A percentile compares a stretch with the other conserved stretches of the same genome.
These are phyloP conservation scores for Leptographium wingfieldii DNA, from an alignment of 2,329 filamentous ascomycete genomes.

Conservation along the genomic window DNA sequence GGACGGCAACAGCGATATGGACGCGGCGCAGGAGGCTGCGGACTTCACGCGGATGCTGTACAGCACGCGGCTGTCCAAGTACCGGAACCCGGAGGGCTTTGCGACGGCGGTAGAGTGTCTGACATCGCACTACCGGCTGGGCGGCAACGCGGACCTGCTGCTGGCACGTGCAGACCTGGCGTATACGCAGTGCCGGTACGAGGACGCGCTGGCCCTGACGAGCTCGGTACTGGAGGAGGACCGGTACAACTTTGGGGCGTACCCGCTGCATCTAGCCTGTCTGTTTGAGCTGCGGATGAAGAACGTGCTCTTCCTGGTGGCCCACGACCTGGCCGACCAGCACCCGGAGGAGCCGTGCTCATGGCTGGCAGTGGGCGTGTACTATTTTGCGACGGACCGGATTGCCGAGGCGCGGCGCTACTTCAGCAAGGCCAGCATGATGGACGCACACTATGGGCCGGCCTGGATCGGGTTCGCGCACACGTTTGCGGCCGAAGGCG, in stretches of 20 bases:
- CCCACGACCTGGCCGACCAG: conserved; percentile 83
- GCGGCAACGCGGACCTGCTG: conserved; percentile 76
- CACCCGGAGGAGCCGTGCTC: conserved; percentile 84
- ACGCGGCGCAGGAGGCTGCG: conserved; percentile 66
- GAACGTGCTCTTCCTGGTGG: conserved; percentile 80
- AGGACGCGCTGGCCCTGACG: conserved; percentile 73
- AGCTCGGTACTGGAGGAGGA: conserved; percentile 70
- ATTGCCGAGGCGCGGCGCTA: conserved; percentile 89
- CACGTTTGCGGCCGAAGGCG: conserved; percentile 92
- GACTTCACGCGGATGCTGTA: conserved; percentile 95
- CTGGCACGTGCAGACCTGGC: conserved; percentile 81
- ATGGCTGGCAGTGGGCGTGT: conserved; percentile 89
- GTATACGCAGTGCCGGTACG: conserved; percentile 90
- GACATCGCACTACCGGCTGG: conserved; percentile 84
- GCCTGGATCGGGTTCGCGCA: conserved; percentile 99
- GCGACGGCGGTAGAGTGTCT: conserved; percentile 79
- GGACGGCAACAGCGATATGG: conserved; percentile 11
- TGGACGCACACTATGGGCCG: conserved; percentile 93
- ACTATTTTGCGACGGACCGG: conserved; percentile 81
- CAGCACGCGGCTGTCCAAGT: conserved; percentile 89
- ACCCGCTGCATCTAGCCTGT: conserved; percentile 84
- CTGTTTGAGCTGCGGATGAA: conserved; percentile 78
- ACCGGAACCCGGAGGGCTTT: conserved; percentile 74
- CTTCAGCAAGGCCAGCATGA: conserved; percentile 94
- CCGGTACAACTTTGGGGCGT: conserved; percentile 78